Conservation (phyloP, 2,329 filamentous ascomycete genomes). For the Aspergillus sp. region DNA sequence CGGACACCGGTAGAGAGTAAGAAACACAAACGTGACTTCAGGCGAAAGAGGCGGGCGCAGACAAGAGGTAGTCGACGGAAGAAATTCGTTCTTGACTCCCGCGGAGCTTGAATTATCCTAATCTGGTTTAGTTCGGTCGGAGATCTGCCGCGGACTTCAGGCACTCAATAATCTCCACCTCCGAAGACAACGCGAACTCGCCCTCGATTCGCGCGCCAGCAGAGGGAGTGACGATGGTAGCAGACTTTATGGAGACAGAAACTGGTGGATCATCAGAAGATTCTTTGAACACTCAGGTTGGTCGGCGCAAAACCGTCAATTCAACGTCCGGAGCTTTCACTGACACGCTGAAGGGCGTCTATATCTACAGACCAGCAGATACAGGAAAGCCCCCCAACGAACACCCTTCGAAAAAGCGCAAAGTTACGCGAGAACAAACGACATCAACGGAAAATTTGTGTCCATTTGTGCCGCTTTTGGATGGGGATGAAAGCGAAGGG, state of each 20-base stretch:
- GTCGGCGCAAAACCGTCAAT: not conserved
- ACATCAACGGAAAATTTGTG: slow-evolving; percentile 14
- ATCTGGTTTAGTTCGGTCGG: slow-evolving; percentile 33
- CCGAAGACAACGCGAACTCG: not conserved
- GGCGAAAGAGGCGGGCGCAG: not conserved
- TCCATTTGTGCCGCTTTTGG: slow-evolving; percentile 40
- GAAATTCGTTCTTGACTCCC: not conserved
- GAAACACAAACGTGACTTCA: not conserved
- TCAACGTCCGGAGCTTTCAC: not conserved
- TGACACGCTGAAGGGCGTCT: slow-evolving; percentile 54
- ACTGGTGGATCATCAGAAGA: slow-evolving; percentile 25
- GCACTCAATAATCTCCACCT: not conserved
- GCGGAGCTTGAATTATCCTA: slow-evolving; percentile 14
- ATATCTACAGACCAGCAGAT: slow-evolving; percentile 59
- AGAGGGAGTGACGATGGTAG: slow-evolving; percentile 14
- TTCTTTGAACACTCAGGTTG: slow-evolving; percentile 32
- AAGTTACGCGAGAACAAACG: slow-evolving; percentile 44
- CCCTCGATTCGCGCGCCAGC: not conserved
- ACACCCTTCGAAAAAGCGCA: slow-evolving; percentile 59
- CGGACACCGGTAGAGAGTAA: not conserved
- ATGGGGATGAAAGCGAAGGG: slow-evolving; percentile 36
- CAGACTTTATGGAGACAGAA: slow-evolving; percentile 21
- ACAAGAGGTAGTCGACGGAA: slow-evolving; percentile 9
- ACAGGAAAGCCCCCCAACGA: slow-evolving; percentile 34
- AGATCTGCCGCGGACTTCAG: slow-evolving; percentile 15